Base-by-base conservation (phyloP, 345 rosid genomes). In the Arabidopsis arenosa region DNA sequence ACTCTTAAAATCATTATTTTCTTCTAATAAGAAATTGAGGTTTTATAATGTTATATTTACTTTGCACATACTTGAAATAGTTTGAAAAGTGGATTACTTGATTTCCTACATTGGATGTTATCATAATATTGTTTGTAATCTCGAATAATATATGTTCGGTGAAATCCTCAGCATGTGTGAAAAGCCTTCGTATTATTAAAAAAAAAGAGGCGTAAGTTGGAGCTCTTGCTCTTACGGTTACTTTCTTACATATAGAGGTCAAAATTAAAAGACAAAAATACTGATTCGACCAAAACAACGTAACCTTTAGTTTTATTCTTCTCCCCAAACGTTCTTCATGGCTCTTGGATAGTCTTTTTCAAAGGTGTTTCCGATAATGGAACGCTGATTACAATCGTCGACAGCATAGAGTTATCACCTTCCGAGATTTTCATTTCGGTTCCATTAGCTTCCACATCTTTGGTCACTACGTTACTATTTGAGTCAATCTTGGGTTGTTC, bases 361-460 rank as follows among this genome's bases (percentile, higher is more conserved):
- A 18, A 39, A 37, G 32, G 14, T 13, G 39, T 75, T 75, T 59
- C 68, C 0, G 47, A 11, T 37, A 10, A 18, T 74, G 73, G 78
- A 26, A 17, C 21, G 14, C 66, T 66, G 60, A 74, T 66, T 17
- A 66, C 43, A 74, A 74, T 68, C 17, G 14, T 59, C 9, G 79
- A 75, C 1, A 68, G 54, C 13, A 30, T 28, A 17, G 60, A 49
- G 28, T 66, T 44, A 12, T 47, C 66, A 35, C 36, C 44, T 68
- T 54, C 37, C 3, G 62, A 49, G 5, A 5, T 18, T 39, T 68
- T 75, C 68, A 40, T 68, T 14, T 67, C 47, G 40, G 0, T 40
- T 13, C 21, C 79, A 68, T 40, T 75, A 6, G 79, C 74, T 59
- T 75, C 79, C 14, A 75, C 55, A 51, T 75, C 79, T 23, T 60